Percentiles rank a stretch among this genome's conserved stretches.
phyloP scores from a whole-genome alignment of 2,329 filamentous ascomycete genomes.

The Hypoxylon sp. region DNA sequence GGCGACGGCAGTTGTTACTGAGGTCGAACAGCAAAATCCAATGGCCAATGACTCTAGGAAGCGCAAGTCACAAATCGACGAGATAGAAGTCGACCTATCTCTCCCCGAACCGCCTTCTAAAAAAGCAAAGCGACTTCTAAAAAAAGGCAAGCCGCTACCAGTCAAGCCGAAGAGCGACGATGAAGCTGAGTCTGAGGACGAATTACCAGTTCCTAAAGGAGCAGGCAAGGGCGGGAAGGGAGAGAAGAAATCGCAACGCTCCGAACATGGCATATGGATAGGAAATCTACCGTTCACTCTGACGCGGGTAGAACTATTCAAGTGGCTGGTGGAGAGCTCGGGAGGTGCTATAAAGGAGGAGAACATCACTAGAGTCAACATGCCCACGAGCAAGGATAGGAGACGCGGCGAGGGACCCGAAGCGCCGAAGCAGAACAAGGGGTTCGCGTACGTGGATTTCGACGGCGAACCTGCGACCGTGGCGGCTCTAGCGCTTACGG shows the following conservation, averaged over 20 bases:
- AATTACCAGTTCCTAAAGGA: constrained; percentile 47
- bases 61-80: constrained; percentile 78
- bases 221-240: constrained; percentile 59
- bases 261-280: constrained; percentile 92
- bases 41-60: constrained; percentile 67
- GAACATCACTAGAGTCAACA: constrained; percentile 86
- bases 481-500: constrained; percentile 87
- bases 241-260: constrained; percentile 70
- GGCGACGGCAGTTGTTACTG: constrained; percentile 35
- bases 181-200: constrained; percentile 58
- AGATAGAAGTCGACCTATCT: constrained; percentile 90
- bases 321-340: constrained; percentile 82
- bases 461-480: constrained; percentile 77
- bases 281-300: constrained; percentile 92
- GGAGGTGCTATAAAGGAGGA: constrained; percentile 75
- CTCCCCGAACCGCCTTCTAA: constrained; percentile 97
- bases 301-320: constrained; percentile 80
- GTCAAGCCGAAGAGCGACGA: constrained; percentile 61
- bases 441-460: constrained; percentile 98
- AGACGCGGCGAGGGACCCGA: constrained; percentile 42
- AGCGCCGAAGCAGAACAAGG: constrained; percentile 78
- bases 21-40: constrained; percentile 27
- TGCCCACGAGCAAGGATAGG: constrained; percentile 73
- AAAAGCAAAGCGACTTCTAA: constrained; percentile 89
- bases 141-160: constrained; percentile 80